Conservation (phyloP, 2,329 filamentous ascomycete genomes). For the Talaromyces verruculosus region DNA sequence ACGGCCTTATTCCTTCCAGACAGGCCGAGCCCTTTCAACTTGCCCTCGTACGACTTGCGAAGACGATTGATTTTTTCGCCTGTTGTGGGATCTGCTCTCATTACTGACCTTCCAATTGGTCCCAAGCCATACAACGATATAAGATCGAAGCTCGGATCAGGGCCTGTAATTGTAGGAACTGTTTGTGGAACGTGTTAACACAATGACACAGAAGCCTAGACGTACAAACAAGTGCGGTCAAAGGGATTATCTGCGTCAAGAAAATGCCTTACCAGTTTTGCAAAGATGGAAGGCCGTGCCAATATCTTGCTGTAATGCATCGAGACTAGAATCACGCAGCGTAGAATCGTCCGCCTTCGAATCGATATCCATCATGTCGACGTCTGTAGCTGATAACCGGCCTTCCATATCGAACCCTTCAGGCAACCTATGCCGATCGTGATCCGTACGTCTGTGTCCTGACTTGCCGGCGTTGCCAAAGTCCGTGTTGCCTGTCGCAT, state of each 20-base stretch:
- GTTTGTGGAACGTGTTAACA: conserved; percentile 46
- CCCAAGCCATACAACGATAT: conserved; percentile 60
- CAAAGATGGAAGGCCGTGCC: conserved; percentile 50
- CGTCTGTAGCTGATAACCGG: conserved; percentile 24
- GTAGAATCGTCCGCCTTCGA: conserved; percentile 27
- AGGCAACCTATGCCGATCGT: conserved; percentile 33
- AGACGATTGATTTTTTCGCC: conserved; percentile 66
- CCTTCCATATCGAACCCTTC: conserved; percentile 26
- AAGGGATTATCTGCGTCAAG: conserved; percentile 38
- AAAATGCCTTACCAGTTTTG: conserved; percentile 50
- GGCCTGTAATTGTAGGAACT: conserved; percentile 53
- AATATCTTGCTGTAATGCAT: conserved; percentile 48
- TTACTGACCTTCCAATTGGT: conserved; percentile 58
- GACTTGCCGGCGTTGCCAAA: conserved; percentile 27
- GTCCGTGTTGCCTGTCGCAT: conserved; percentile 21
- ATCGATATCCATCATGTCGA: conserved; percentile 44
- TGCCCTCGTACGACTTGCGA: conserved; percentile 55
- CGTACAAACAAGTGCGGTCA: conserved; percentile 28
- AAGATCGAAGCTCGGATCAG: conserved; percentile 59
- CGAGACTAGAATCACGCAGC: conserved; percentile 36
- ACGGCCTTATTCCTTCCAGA: conserved; percentile 51
- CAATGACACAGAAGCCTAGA: conserved; percentile 33
- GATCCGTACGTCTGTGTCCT: conserved; percentile 37
- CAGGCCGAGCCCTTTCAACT: conserved; percentile 49
- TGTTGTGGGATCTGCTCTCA: conserved; percentile 59